Conservation (phyloP, 495 filamentous ascomycete genomes). For the Pseudotulostoma volvatum region DNA sequence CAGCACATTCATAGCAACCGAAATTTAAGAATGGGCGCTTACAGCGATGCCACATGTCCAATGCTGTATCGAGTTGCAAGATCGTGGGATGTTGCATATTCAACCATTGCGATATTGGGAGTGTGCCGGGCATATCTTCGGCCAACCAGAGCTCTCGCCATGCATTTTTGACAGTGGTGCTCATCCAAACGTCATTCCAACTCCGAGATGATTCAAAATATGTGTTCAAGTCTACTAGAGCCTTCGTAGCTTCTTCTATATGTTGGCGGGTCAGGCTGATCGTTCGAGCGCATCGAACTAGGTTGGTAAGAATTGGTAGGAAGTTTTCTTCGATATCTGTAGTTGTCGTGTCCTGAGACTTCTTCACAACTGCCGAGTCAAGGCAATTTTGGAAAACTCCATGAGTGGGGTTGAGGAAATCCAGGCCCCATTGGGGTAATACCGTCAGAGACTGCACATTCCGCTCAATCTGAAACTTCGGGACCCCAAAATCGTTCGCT, state of each 20-base stretch:
- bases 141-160: slow-evolving; percentile 48
- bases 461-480: slow-evolving; percentile 48
- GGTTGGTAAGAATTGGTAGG: slow-evolving; percentile 41
- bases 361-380: slow-evolving; percentile 42
- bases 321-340: slow-evolving; percentile 44
- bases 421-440: slow-evolving; percentile 50
- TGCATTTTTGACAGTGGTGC: slow-evolving; percentile 38
- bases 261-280: slow-evolving; percentile 32
- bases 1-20: no score
- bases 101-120: slow-evolving; percentile 37
- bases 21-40: no score
- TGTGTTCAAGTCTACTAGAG: slow-evolving; percentile 42
- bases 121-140: slow-evolving; percentile 36
- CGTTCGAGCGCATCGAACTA: slow-evolving; percentile 42
- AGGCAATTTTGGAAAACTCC: slow-evolving; percentile 46
- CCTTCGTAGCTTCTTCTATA: slow-evolving; percentile 38
- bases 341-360: slow-evolving; percentile 32
- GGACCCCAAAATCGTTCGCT: slow-evolving; percentile 48
- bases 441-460: slow-evolving; percentile 49
- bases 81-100: slow-evolving; percentile 41
- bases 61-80: slow-evolving; percentile 35
- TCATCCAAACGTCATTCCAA: slow-evolving; percentile 49
- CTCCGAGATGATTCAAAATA: slow-evolving; percentile 44
- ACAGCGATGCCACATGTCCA: slow-evolving; percentile 49
- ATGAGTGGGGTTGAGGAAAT: slow-evolving; percentile 45